phyloP scores from a whole-genome alignment of 495 filamentous ascomycete species.

The Parathielavia hyrcaniae region DNA sequence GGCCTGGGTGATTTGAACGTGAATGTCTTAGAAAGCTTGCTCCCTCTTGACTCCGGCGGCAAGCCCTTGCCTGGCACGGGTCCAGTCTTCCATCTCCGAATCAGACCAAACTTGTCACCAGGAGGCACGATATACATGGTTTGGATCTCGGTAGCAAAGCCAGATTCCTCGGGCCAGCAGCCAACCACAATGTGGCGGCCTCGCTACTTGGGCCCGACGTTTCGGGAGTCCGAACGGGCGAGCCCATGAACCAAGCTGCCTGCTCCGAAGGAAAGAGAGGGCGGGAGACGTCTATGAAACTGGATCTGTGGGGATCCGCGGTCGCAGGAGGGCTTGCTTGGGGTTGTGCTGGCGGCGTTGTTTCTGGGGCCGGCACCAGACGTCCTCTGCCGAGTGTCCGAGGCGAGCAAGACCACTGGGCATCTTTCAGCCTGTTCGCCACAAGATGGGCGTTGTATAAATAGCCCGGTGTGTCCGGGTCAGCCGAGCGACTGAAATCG shows the following conservation, averaged over 20 bases:
- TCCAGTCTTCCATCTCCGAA: conserved; percentile 19
- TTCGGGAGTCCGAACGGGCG: conserved; percentile 31
- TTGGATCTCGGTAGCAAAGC: neutral
- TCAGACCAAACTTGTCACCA: conserved; percentile 19
- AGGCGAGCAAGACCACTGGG: neutral
- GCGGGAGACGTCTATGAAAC: conserved; percentile 8
- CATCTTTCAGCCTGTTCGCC: conserved; percentile 19
- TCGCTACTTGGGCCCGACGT: conserved; percentile 17
- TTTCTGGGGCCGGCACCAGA: neutral
- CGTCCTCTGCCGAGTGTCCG: conserved; percentile 9
- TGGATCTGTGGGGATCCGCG: conserved; percentile 9
- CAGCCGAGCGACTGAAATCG: neutral
- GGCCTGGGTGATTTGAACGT: conserved; percentile 18
- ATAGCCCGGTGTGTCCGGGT: conserved; percentile 4
- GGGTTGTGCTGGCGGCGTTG: neutral
- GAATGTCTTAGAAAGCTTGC: conserved; percentile 13
- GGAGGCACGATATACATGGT: conserved; percentile 15
- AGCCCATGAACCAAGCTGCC: neutral
- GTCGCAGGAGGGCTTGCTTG: neutral
- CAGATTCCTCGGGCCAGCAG: neutral
- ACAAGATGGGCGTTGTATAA: conserved; percentile 1
- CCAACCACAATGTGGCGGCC: conserved; percentile 3
- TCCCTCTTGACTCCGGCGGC: conserved; percentile 23
- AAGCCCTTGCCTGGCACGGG: conserved; percentile 7
- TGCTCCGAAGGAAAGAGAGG: neutral